Conservation (phyloP, 2,329 filamentous ascomycete species). For the Diaporthe velutina region DNA sequence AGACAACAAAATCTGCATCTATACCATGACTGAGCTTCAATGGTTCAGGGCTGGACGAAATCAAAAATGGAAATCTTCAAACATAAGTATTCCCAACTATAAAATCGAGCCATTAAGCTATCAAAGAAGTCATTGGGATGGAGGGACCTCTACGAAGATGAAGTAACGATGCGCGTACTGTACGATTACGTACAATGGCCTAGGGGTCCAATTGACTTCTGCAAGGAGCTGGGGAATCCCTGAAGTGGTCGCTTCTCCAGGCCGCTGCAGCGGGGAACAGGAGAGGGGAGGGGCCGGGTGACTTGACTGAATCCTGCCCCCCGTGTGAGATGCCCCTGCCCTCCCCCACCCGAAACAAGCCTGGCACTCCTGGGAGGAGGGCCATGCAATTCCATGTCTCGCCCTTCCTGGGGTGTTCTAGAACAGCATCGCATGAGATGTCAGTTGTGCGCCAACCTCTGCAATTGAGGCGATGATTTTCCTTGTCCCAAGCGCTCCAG, state of each 20-base stretch:
- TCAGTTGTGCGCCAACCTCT: neutral
- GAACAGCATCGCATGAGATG: slow-evolving; percentile 23
- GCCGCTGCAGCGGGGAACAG: slow-evolving; percentile 1
- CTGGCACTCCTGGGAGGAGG: neutral
- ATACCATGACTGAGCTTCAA: too few relatives aligned
- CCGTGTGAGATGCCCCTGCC: too few relatives aligned
- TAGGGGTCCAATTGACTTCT: slow-evolving; percentile 21
- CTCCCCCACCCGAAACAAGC: slow-evolving; percentile 4
- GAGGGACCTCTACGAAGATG: neutral
- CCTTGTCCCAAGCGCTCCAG: slow-evolving; percentile 22
- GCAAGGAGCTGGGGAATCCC: slow-evolving; percentile 24
- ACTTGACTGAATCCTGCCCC: too few relatives aligned
- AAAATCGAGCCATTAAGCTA: neutral
- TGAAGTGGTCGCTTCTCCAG: slow-evolving; percentile 15
- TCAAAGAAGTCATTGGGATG: neutral
- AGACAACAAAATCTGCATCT: too few relatives aligned
- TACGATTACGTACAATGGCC: slow-evolving; percentile 23
- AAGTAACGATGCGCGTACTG: neutral
- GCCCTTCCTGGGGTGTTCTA: slow-evolving; percentile 10
- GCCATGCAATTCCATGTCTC: slow-evolving; percentile 2
- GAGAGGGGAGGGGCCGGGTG: neutral
- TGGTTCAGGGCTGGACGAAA: too few relatives aligned
- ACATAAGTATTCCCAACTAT: neutral
- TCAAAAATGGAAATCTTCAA: too few relatives aligned
- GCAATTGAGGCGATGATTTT: slow-evolving; percentile 3